Base-by-base conservation (phyloP, 2,329 filamentous ascomycete genomes). In the Colletotrichum somersetense region DNA sequence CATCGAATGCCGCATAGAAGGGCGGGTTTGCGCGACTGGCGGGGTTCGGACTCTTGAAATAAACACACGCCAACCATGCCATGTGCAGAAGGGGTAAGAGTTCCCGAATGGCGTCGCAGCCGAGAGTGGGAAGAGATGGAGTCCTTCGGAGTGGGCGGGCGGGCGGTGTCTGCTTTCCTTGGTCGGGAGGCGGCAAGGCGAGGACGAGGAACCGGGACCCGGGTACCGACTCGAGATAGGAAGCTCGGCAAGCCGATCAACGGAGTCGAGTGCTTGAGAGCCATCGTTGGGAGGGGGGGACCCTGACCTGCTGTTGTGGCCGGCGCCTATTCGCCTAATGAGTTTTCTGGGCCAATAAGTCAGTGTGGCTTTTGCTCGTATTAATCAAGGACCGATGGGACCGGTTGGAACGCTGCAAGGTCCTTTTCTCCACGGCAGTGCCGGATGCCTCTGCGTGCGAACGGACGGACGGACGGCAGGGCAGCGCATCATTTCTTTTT, bases 361-460 rank as follows among this genome's bases (percentile, higher is more conserved):
- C 50, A 33, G 46, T 35, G 50, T 30, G 30, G 30, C 14, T 38
- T 38, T 33, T 46, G 58, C 44, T 71, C 65, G 69, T 71, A 71
- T 68, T 68, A 59, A 71, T 68, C 65, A 71, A 71, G 65, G 65
- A 23, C 38, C 12, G 52, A 58, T 63, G 57, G 69, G 65, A 63
- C 65, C 53, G 42, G 46, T 63, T 71, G 69, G 69, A 68, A 71
- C 65, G 58, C 58, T 59, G 53, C 52, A 38, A 71, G 56, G 46
- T 30, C n/a, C 30, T 42, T 38, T 67, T 56, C 63, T 56, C 26
- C 40, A 50, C 67, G 63, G 67, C 40, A 67, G 20, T 38, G 20
- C 40, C 67, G 67, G 67, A 62, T 62, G 67, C 30, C 12, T 42
- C 58, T n/a, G 18, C 44, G 44, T 44, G 42, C 42, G 42, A 1